These are phyloP conservation scores for Synchytrium microbalum DNA, from an alignment of 371 early-diverging fungal species.

Conservation along the genomic window DNA sequence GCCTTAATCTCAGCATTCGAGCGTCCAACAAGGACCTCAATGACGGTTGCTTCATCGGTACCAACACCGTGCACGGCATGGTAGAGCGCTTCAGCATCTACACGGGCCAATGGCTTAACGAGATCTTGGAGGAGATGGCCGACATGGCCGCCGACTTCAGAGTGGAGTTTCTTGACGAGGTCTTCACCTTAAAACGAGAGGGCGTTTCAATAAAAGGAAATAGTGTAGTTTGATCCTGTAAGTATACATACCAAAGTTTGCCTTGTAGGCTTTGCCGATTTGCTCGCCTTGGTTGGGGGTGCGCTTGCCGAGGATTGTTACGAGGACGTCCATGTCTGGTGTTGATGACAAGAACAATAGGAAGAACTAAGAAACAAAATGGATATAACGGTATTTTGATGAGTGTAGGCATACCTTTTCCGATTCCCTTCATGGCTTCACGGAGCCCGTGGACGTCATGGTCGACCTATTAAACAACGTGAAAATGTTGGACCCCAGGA, in stretches of 20 bases:
- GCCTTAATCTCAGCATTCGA: slow-evolving; percentile 24
- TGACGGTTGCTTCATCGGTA: slow-evolving; percentile 20
- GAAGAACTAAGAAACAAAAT: too few species aligned
- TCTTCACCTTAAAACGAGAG: slow-evolving; percentile 13
- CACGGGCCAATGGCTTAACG: slow-evolving; percentile 7
- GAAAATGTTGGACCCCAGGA: too few species aligned
- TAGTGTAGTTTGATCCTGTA: too few species aligned
- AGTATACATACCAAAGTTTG: too few species aligned
- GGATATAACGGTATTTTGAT: too few species aligned
- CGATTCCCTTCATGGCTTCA: too few species aligned
- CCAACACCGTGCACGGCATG: slow-evolving; percentile 11
- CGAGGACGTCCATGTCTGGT: too few species aligned
- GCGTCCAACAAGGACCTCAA: slow-evolving; percentile 18
- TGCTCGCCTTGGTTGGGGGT: not conserved
- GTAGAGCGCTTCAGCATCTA: slow-evolving; percentile 8
- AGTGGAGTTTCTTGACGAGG: slow-evolving; percentile 5
- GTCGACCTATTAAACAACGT: too few species aligned
- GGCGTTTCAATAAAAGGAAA: not conserved
- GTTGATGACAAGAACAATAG: too few species aligned
- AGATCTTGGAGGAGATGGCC: slow-evolving; percentile 2
- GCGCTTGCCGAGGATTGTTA: not conserved
- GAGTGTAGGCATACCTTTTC: too few species aligned
- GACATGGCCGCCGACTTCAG: slow-evolving; percentile 9
- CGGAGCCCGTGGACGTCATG: too few species aligned
- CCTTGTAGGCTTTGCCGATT: too few species aligned